Base-by-base conservation (phyloP, 1,284 basidiomycete species). In the Fistulina hepatica region DNA sequence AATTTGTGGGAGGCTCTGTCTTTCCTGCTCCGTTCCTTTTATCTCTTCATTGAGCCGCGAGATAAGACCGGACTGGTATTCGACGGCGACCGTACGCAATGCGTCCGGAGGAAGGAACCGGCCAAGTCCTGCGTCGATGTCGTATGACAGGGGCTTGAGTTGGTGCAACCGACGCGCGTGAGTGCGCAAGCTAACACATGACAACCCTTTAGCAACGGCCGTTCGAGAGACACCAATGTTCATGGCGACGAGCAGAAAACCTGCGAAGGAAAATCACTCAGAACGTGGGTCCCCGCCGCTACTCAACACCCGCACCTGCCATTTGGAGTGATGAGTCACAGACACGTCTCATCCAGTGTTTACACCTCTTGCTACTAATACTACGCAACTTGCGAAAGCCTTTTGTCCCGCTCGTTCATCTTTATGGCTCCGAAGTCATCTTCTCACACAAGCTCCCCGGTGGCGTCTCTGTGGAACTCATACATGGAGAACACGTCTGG, bases 21-120 rank as follows among this genome's bases (percentile, higher is more conserved):
- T 69, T 50, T 75, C 73, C 40, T 73, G 63, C 12, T 67, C 63
- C 24, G 80, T 78, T 89, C 86, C 75, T 55, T 67, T 65, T 23
- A 84, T 68, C 53, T 82, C 70, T 12, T 81, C 74, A 49, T 83
- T 86, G 36, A 92, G 56, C 40, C 82, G 69, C 37, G 78, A 66
- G 43, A 91, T 57, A 21, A 90, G 64, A 12, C 88, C 88, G 44
- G 83, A 68, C 54, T 91, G 88, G 58, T 83, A 92, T 45, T 91
- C 85, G 34, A 77, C 66, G 2, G 78, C 78, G 37, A 89, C 64
- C 42, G 72, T 71, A 44, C 70, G 71, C 42, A 90, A 66, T 2
- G 78, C 76, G 12, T 56, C 49, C 13, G 82, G 74, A 4, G 81
- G 73, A 49, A 91, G 61, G 55, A 91, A 91, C 12, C 75, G 62